A percentile compares a stretch with the other conserved stretches of the same genome.
Evolutionary conservation across 1,284 basidiomycete genomes (phyloP).

Genomic region (Cystobasidium slooffiae): DNA sequence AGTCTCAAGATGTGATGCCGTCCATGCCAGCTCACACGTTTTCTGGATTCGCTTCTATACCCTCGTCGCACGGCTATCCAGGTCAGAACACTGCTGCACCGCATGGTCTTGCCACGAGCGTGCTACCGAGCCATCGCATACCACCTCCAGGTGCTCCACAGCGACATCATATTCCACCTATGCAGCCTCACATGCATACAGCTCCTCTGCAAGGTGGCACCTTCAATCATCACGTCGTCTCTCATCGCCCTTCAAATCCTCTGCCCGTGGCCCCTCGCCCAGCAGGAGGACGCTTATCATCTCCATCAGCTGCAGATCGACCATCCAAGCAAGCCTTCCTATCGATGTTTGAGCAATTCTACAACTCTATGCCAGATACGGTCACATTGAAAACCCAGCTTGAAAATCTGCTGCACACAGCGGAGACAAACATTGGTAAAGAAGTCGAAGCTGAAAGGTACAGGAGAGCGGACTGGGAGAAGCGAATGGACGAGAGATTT

Average conservation of each 20-base stretch:
- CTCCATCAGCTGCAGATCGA: background rate
- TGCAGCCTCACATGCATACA: background rate
- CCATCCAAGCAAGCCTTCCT: conserved; percentile 14
- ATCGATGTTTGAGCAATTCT: conserved; percentile 17
- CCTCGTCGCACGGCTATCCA: background rate
- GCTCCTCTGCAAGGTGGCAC: background rate
- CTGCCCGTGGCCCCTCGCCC: background rate
- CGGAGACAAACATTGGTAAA: conserved; percentile 14
- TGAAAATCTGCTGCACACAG: conserved; percentile 4
- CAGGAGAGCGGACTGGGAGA: conserved; percentile 29
- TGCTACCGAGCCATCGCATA: background rate
- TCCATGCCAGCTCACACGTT: background rate
- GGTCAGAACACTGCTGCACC: background rate
- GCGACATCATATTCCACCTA: conserved; percentile 27
- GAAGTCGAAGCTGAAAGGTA: conserved; percentile 14
- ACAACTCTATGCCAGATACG: conserved; percentile 17
- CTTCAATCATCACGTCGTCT: background rate
- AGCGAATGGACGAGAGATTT: conserved; percentile 19
- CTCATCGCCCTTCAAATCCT: background rate
- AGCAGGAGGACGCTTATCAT: background rate
- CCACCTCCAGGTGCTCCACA: background rate
- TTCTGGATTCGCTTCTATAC: background rate
- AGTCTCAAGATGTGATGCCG: background rate
- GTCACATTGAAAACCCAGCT: conserved; percentile 5
- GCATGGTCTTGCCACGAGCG: background rate